phyloP scores from a whole-genome alignment of 768 basidiomycete genomes.

The Mycena kentingensis region DNA sequence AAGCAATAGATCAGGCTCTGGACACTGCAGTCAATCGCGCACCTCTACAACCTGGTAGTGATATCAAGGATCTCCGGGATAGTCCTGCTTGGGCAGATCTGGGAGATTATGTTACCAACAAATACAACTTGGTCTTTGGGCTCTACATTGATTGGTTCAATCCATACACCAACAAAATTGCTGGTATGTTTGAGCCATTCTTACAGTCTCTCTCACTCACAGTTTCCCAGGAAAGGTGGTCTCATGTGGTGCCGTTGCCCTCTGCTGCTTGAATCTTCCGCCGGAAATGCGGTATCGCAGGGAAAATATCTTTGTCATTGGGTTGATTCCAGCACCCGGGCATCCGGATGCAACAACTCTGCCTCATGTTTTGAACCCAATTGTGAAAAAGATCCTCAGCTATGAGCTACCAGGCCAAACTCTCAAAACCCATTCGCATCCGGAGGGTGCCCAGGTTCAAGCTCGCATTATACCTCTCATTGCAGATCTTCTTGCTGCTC shows the following conservation, averaged over 20 bases:
- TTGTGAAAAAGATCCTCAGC: no score
- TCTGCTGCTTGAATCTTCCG: conserved; percentile 7
- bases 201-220: neutral
- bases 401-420: conserved; percentile 12
- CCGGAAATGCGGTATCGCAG: no score
- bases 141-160: conserved; percentile 42
- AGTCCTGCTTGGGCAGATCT: conserved; percentile 32
- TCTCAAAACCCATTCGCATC: conserved; percentile 16
- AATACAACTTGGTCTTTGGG: conserved; percentile 28
- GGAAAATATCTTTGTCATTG: no score
- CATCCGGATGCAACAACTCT: no score
- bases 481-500: conserved; percentile 20
- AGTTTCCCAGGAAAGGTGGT: conserved; percentile 3
- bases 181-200: conserved; percentile 19
- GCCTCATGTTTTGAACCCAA: no score
- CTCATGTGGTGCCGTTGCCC: neutral
- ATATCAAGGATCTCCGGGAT: conserved; percentile 29
- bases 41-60: no score
- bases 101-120: conserved; percentile 9
- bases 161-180: conserved; percentile 35
- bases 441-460: conserved; percentile 17
- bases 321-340: no score
- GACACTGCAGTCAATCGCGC: no score
- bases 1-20: no score
- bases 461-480: conserved; percentile 22